Conservation (phyloP, 495 filamentous ascomycete species). For the Hyaloscypha finlandica region DNA sequence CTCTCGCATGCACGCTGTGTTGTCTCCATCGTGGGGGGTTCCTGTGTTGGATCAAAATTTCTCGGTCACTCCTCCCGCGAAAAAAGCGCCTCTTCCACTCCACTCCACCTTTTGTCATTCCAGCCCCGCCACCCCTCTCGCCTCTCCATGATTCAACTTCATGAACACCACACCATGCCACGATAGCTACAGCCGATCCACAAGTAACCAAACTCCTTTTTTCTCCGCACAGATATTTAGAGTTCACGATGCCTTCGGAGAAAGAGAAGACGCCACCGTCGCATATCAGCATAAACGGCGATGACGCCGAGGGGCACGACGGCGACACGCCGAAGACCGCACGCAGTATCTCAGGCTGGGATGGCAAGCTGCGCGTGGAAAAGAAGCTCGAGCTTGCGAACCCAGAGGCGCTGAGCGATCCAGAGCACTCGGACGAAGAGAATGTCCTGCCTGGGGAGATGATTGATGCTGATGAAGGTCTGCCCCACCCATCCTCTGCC, state of each 20-base stretch:
- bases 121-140: background rate
- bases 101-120: background rate
- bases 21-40: background rate
- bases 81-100: background rate
- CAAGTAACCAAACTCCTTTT: background rate
- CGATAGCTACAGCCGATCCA: background rate
- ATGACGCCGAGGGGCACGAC: conserved; percentile 29
- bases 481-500: conserved; percentile 17
- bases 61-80: background rate
- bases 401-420: conserved; percentile 76
- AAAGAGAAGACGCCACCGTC: conserved; percentile 28
- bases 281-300: conserved; percentile 27
- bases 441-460: conserved; percentile 74
- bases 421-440: conserved; percentile 80
- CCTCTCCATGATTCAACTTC: background rate
- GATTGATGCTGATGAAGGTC: conserved; percentile 82
- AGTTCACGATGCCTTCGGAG: conserved; percentile 25
- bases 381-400: conserved; percentile 64
- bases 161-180: background rate
- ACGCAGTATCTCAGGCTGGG: conserved; percentile 80
- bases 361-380: conserved; percentile 82
- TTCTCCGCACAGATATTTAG: background rate
- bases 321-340: conserved; percentile 26
- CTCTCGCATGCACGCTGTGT: conserved; percentile 3
- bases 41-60: background rate